These are phyloP conservation scores for Thelonectria olida DNA, from an alignment of 2,329 filamentous ascomycete species.

Conservation along the genomic window DNA sequence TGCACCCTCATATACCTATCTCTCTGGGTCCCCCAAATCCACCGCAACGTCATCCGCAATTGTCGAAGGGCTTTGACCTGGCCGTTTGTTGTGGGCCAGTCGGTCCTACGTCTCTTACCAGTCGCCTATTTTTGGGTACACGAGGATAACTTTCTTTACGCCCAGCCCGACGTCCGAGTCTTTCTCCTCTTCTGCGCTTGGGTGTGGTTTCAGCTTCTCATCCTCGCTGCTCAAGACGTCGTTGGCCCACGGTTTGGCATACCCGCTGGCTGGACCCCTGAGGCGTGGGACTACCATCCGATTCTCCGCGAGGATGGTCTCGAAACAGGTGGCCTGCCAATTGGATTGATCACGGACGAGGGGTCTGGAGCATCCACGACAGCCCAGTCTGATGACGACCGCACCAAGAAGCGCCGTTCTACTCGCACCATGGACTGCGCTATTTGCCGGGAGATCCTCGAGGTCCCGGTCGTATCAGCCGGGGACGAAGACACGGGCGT, in stretches of 20 bases:
- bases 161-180: slow-evolving; percentile 71
- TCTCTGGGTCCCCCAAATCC: slow-evolving; percentile 92
- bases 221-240: slow-evolving; percentile 83
- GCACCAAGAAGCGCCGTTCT: slow-evolving; percentile 43
- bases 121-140: slow-evolving; percentile 87
- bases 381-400: slow-evolving; percentile 46
- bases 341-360: slow-evolving; percentile 66
- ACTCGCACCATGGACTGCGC: slow-evolving; percentile 82
- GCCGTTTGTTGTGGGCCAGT: slow-evolving; percentile 90
- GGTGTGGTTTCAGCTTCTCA: slow-evolving; percentile 86
- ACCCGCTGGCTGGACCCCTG: slow-evolving; percentile 72
- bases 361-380: slow-evolving; percentile 21
- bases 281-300: slow-evolving; percentile 95
- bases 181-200: slow-evolving; percentile 72
- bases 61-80: slow-evolving; percentile 91
- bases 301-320: slow-evolving; percentile 83
- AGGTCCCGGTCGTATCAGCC: slow-evolving; percentile 81
- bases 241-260: slow-evolving; percentile 90
- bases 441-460: slow-evolving; percentile 91
- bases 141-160: slow-evolving; percentile 82
- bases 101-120: slow-evolving; percentile 78
- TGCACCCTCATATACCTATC: slow-evolving; percentile 83
- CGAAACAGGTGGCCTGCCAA: slow-evolving; percentile 82
- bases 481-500: slow-evolving; percentile 65
- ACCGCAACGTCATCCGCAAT: slow-evolving; percentile 89